A percentile compares a stretch with the other conserved stretches of the same genome.
Conservation (phyloP, 208 protist genomes). For the Balamuthia mandrillaris region DNA sequence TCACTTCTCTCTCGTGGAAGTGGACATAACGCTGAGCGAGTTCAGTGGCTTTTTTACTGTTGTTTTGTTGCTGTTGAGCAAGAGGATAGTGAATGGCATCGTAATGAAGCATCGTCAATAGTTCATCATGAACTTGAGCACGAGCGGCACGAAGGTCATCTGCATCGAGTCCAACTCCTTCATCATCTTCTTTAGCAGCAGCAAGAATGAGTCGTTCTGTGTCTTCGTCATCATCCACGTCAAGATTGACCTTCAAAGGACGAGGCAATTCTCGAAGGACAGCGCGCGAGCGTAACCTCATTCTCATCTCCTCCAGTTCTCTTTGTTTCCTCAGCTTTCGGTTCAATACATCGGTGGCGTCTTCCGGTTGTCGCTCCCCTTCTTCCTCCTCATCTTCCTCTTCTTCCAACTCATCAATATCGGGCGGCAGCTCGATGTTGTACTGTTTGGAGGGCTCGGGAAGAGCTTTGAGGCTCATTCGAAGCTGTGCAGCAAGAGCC, state of each 20-base stretch:
- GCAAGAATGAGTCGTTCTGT: neutral
- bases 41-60: neutral
- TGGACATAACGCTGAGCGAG: no score
- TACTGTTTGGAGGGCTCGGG: slow-evolving; percentile 28
- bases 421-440: slow-evolving; percentile 33
- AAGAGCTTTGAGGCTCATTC: neutral
- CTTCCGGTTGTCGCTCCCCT: neutral
- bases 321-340: slow-evolving; percentile 35
- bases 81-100: slow-evolving; percentile 46
- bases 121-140: slow-evolving; percentile 30
- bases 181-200: neutral
- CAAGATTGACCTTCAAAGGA: slow-evolving; percentile 17
- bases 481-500: neutral
- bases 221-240: no score
- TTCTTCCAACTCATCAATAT: neutral
- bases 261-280: slow-evolving; percentile 61
- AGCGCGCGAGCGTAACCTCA: slow-evolving; percentile 36
- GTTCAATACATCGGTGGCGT: slow-evolving; percentile 40
- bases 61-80: neutral
- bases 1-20: neutral
- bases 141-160: neutral
- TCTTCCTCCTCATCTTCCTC: neutral
- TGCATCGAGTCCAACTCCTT: neutral
- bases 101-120: slow-evolving; percentile 47
- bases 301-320: slow-evolving; percentile 30